A percentile compares a stretch with the other conserved stretches of the same genome.
Conservation (phyloP, 148 eudicot species). For the Fallopia convolvulus region DNA sequence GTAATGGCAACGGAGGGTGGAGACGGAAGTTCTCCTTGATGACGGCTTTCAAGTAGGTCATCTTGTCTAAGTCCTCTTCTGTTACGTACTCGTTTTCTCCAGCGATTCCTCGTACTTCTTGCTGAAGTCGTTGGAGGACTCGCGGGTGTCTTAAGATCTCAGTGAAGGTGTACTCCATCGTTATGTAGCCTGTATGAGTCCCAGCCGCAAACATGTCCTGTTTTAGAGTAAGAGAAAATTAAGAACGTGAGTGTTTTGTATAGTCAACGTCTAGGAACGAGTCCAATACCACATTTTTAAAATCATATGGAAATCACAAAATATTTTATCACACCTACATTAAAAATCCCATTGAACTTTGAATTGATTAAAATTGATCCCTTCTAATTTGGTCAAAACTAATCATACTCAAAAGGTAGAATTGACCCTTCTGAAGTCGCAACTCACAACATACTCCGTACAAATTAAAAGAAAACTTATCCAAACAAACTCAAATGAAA, state of each 20-base stretch:
- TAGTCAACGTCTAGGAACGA: too few relatives aligned
- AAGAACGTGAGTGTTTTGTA: not conserved
- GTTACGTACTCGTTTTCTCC: constrained; percentile 11
- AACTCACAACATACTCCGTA: too few relatives aligned
- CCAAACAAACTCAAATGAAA: too few relatives aligned
- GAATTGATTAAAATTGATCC: too few relatives aligned
- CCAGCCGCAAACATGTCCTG: constrained; percentile 18
- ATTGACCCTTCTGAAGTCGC: too few relatives aligned
- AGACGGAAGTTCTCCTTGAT: constrained; percentile 22
- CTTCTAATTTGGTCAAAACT: too few relatives aligned
- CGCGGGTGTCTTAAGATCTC: constrained; percentile 18
- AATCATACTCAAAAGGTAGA: too few relatives aligned
- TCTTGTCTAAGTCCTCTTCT: not conserved
- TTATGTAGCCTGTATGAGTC: constrained; percentile 10
- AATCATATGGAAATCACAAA: too few relatives aligned
- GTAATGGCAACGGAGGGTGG: constrained; percentile 22
- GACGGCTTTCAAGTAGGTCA: constrained; percentile 21
- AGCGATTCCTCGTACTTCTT: not conserved
- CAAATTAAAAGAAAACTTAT: too few relatives aligned
- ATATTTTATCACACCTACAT: too few relatives aligned
- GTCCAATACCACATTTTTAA: too few relatives aligned
- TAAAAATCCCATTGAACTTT: too few relatives aligned
- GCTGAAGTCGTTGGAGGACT: constrained; percentile 16
- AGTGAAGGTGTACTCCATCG: constrained; percentile 16
- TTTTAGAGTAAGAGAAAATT: constrained; percentile 16